phyloP scores from a whole-genome alignment of 2,329 filamentous ascomycete genomes.

The Neofusicoccum laricinum region DNA sequence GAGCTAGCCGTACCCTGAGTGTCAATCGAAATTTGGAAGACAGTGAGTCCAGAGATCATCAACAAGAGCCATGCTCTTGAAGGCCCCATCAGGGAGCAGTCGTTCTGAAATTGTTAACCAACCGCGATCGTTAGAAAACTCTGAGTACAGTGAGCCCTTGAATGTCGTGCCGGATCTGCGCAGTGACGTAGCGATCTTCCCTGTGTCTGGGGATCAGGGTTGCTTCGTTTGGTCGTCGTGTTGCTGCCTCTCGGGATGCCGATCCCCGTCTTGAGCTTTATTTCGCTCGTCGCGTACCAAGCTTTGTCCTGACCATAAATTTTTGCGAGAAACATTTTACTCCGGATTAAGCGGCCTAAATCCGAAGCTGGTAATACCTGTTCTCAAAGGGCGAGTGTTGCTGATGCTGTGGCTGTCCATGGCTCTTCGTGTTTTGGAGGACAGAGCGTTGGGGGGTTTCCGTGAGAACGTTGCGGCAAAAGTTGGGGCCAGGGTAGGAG shows the following conservation, averaged over 20 bases:
- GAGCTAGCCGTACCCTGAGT: too few species aligned
- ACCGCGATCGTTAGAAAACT: not conserved
- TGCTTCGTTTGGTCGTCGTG: not conserved
- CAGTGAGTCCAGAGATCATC: too few species aligned
- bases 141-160: not conserved
- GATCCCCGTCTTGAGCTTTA: not conserved
- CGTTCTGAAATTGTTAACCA: too few species aligned
- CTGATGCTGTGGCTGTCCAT: too few species aligned
- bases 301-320: not conserved
- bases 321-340: not conserved
- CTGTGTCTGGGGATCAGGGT: not conserved
- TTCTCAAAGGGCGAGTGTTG: not conserved
- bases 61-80: too few species aligned
- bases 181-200: conserved; percentile 7
- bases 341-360: not conserved
- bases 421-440: too few species aligned
- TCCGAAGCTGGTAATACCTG: not conserved
- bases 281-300: not conserved
- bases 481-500: too few species aligned
- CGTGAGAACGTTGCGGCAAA: too few species aligned
- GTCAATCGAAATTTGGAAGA: too few species aligned
- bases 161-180: not conserved
- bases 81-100: too few species aligned
- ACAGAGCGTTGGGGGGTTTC: too few species aligned
- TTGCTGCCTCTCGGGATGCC: not conserved